These are phyloP conservation scores for Lentinula aciculospora DNA, from an alignment of 768 basidiomycete genomes.

Conservation along the genomic window DNA sequence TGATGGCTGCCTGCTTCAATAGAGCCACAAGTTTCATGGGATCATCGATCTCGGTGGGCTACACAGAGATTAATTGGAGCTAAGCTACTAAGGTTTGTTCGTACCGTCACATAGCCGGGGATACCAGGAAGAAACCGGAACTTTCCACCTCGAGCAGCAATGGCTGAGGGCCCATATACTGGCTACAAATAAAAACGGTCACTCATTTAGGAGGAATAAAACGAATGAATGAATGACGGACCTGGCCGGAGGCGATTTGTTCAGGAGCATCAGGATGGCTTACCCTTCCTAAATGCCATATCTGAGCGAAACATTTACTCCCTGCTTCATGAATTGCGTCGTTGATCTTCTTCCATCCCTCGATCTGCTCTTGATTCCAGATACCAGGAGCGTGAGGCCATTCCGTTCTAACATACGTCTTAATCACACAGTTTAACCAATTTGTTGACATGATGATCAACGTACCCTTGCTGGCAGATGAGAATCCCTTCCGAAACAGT, in stretches of 20 bases:
- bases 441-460: background rate
- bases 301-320: conserved; percentile 22
- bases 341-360: conserved; percentile 25
- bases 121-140: conserved; percentile 20
- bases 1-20: conserved; percentile 27
- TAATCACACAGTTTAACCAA: background rate
- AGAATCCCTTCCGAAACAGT: conserved; percentile 26
- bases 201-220: too few relatives aligned
- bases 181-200: conserved; percentile 14
- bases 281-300: conserved; percentile 16
- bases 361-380: conserved; percentile 24
- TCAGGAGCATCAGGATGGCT: conserved; percentile 22
- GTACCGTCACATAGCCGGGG: conserved; percentile 21
- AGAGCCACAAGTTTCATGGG: conserved; percentile 21
- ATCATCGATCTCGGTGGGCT: conserved; percentile 24
- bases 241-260: conserved; percentile 20
- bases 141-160: conserved; percentile 19
- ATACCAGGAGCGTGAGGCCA: conserved; percentile 26
- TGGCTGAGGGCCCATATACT: conserved; percentile 20
- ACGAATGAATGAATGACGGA: background rate
- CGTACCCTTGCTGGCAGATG: conserved; percentile 25
- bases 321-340: conserved; percentile 28
- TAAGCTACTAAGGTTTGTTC: background rate
- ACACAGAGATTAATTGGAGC: background rate
- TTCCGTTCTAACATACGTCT: conserved; percentile 17